Evolutionary conservation across 768 basidiomycete species (phyloP).

Genomic region (Psilocybe cyanescens): DNA sequence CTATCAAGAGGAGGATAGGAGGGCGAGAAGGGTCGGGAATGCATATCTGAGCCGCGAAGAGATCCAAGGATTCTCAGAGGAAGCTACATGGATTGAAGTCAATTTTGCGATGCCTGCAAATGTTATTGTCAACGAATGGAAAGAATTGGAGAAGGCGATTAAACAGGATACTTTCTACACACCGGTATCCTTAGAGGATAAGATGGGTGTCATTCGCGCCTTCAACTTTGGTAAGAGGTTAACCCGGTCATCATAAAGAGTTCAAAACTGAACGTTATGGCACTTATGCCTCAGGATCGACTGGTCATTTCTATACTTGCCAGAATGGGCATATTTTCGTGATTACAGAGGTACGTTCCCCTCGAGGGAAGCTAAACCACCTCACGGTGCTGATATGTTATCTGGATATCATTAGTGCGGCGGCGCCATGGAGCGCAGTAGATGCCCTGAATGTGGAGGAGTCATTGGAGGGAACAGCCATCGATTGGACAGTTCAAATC

Average conservation of each 20-base stretch:
- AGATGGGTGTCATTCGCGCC: constrained; percentile 50
- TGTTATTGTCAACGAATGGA: constrained; percentile 52
- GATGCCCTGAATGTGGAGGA: constrained; percentile 63
- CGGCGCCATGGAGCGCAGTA: constrained; percentile 49
- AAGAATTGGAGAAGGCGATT: constrained; percentile 41
- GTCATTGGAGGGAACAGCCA: constrained; percentile 55
- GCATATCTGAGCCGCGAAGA: constrained; percentile 11
- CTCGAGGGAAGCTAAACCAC: background rate
- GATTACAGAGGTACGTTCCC: constrained; percentile 51
- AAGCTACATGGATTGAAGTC: constrained; percentile 44
- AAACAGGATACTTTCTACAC: constrained; percentile 49
- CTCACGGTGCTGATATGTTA: background rate
- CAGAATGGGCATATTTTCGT: constrained; percentile 67
- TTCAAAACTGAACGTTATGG: background rate
- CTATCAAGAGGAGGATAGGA: background rate
- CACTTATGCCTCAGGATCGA: constrained; percentile 24
- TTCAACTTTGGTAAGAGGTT: constrained; percentile 46
- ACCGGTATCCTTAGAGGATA: constrained; percentile 57
- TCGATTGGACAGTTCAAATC: constrained; percentile 44
- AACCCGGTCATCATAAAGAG: background rate
- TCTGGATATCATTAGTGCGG: constrained; percentile 48
- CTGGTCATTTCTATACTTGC: constrained; percentile 54
- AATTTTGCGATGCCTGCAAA: constrained; percentile 43
- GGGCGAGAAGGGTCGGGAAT: background rate
- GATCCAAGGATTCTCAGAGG: constrained; percentile 16